Evolutionary conservation across 768 basidiomycete species (phyloP).

Genomic region (Hemileccinum rubropunctum): DNA sequence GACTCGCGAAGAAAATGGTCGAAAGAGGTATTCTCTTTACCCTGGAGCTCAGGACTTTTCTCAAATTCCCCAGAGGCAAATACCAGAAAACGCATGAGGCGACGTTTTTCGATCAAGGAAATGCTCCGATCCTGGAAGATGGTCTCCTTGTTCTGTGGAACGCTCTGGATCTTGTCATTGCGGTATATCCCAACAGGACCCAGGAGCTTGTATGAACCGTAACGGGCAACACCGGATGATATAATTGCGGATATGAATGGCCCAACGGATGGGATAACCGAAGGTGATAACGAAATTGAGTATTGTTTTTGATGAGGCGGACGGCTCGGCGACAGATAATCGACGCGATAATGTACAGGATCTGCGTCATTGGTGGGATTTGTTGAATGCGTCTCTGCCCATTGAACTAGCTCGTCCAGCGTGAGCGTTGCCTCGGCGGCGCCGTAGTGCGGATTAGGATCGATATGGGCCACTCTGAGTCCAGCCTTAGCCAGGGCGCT

Average conservation of each 20-base stretch:
- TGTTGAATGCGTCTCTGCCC: slow-evolving; percentile 49
- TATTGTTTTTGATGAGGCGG: slow-evolving; percentile 69
- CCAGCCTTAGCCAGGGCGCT: slow-evolving; percentile 90
- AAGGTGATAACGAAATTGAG: slow-evolving; percentile 80
- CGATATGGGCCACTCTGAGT: slow-evolving; percentile 84
- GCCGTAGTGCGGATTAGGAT: slow-evolving; percentile 83
- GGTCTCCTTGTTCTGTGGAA: slow-evolving; percentile 90
- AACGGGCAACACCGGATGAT: slow-evolving; percentile 80
- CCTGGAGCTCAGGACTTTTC: slow-evolving; percentile 52
- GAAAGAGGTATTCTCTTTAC: slow-evolving; percentile 56
- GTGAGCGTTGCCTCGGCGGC: slow-evolving; percentile 77
- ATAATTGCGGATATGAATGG: slow-evolving; percentile 77
- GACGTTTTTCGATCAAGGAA: slow-evolving; percentile 77
- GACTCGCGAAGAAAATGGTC: slow-evolving; percentile 57
- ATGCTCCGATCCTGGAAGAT: slow-evolving; percentile 85
- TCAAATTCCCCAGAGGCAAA: slow-evolving; percentile 81
- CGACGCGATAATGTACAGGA: slow-evolving; percentile 21
- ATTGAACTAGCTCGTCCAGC: slow-evolving; percentile 72
- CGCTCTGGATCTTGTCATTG: slow-evolving; percentile 48
- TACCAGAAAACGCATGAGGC: slow-evolving; percentile 88
- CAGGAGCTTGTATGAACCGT: slow-evolving; percentile 87
- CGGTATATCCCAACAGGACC: slow-evolving; percentile 66
- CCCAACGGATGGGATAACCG: slow-evolving; percentile 77
- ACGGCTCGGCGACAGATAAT: slow-evolving; percentile 42
- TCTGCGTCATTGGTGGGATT: slow-evolving; percentile 7